These are phyloP conservation scores for Fusarium goolgardi DNA, from an alignment of 2,329 filamentous ascomycete genomes.

Conservation along the genomic window DNA sequence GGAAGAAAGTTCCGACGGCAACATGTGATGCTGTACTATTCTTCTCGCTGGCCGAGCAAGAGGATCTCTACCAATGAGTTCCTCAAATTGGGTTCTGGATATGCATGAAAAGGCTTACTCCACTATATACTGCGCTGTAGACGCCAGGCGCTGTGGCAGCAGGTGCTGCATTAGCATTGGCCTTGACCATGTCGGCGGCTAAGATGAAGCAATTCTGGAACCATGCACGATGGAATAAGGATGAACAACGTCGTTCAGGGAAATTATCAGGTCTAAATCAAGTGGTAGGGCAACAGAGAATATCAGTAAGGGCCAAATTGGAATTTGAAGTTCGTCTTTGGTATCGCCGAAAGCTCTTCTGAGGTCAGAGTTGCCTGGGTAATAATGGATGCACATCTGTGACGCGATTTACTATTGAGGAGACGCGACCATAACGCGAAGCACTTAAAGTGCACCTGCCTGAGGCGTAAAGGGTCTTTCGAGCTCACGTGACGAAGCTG, in stretches of 20 bases:
- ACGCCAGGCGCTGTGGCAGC: slow-evolving; percentile 60
- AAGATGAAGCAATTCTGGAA: slow-evolving; percentile 37
- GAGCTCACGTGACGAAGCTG: slow-evolving; percentile 49
- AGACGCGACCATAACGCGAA: slow-evolving; percentile 56
- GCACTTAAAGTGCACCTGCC: slow-evolving; percentile 54
- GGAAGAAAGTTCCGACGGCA: slow-evolving; percentile 1
- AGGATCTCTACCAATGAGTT: slow-evolving; percentile 3
- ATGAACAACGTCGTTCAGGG: slow-evolving; percentile 3
- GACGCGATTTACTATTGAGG: slow-evolving; percentile 51
- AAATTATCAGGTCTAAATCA: slow-evolving; percentile 1
- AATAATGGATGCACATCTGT: slow-evolving; percentile 51
- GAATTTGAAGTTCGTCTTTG: slow-evolving; percentile 25
- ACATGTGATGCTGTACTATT: slow-evolving; percentile 5
- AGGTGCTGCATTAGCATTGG: slow-evolving; percentile 47
- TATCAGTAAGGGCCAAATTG: slow-evolving; percentile 18
- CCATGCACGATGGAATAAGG: slow-evolving; percentile 29
- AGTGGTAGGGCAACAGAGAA: slow-evolving; percentile 10
- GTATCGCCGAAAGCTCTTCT: slow-evolving; percentile 38
- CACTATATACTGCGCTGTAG: slow-evolving; percentile 77
- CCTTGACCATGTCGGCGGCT: slow-evolving; percentile 61
- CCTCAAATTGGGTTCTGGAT: background rate
- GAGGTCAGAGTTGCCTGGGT: slow-evolving; percentile 46
- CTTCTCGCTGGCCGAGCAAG: background rate
- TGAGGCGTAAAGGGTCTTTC: slow-evolving; percentile 46
- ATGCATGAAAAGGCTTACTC: slow-evolving; percentile 60